Evolutionary conservation across 495 filamentous ascomycete genomes (phyloP), one percentile per base, ranked within the genome.

Genomic region (Oidiodendron maius): DNA sequence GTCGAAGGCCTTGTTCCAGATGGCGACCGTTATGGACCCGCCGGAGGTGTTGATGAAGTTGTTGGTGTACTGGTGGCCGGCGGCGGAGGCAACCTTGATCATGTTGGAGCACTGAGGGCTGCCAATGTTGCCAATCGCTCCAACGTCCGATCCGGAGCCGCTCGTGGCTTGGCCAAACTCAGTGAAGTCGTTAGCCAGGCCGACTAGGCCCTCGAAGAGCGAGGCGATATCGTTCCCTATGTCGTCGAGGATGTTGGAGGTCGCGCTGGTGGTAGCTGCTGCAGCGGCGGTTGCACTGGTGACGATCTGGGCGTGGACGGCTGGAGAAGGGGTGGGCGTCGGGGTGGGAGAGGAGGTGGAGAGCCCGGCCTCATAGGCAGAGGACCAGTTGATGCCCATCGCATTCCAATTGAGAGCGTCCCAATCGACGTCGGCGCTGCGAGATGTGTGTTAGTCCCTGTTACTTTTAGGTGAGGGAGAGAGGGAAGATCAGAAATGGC

Each of bases 31-130:
- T 61, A 71, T 71, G 51, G 60, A 26, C 12, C 65, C 61, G 16
- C 38, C 43, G 46, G 65, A 44, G 36, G 57, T 63, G 43, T 74
- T 75, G 45, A 62, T 60, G 57, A 78, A 68, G 9, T 63, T 66
- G 50, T 68, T 53, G 43, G 75, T 71, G 64, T 74, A 67, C 39
- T 69, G 59, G 58, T 77, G 69, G 46, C 69, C 67, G 15, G 51
- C 53, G 39, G 53, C 46, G 24, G 65, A 64, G 42, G 39, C 18
- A 30, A 78, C 65, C 40, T 67, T 59, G 47, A 68, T 68, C 49
- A 80, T 73, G 61, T 80, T 80, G 62, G 70, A 70, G 28, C 75
- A 75, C 61, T 74, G 75, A 12, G 76, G 73, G 43, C 6, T 49
- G 44, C 76, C 76, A 37, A 65, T 47, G 61, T 80, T 78, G 44